phyloP scores from a whole-genome alignment of 2,329 filamentous ascomycete species.

The Alternaria novae-zelandiae region DNA sequence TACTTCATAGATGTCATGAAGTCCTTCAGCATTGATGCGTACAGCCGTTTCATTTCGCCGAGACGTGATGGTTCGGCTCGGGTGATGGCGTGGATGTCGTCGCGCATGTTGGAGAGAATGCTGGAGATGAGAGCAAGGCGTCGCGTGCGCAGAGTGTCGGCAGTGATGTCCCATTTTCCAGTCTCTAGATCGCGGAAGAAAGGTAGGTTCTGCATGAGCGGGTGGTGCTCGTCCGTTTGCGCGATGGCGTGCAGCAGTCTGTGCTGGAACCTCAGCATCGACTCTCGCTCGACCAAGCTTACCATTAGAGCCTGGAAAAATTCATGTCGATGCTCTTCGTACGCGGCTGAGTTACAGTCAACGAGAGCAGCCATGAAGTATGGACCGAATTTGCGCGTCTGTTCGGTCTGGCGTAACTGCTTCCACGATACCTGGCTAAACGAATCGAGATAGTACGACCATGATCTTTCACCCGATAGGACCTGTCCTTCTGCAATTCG shows the following conservation, averaged over 20 bases:
- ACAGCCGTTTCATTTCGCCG: conserved; percentile 53
- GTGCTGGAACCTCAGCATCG: conserved; percentile 67
- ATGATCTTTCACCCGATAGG: conserved; percentile 53
- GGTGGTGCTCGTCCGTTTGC: conserved; percentile 54
- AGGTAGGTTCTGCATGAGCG: conserved; percentile 63
- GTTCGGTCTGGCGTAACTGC: conserved; percentile 54
- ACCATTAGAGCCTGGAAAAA: conserved; percentile 62
- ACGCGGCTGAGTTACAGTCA: conserved; percentile 48
- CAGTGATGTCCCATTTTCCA: conserved; percentile 55
- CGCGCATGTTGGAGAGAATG: conserved; percentile 66
- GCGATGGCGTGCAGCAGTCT: conserved; percentile 61
- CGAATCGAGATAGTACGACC: conserved; percentile 62
- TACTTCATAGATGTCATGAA: conserved; percentile 67
- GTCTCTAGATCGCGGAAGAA: conserved; percentile 54
- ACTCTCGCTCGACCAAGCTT: conserved; percentile 64
- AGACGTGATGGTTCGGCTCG: conserved; percentile 37
- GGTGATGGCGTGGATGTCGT: conserved; percentile 50
- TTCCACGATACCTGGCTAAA: conserved; percentile 61
- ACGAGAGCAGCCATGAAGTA: conserved; percentile 54
- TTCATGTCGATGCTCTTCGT: conserved; percentile 54
- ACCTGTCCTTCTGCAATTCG: conserved; percentile 57
- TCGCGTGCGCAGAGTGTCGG: conserved; percentile 61
- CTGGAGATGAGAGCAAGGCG: conserved; percentile 63
- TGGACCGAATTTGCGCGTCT: conserved; percentile 53
- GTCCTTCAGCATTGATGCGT: conserved; percentile 59